Percentiles rank a stretch among this genome's conserved stretches.
Evolutionary conservation across 495 filamentous ascomycete genomes (phyloP).

Genomic region (Tuber brumale): DNA sequence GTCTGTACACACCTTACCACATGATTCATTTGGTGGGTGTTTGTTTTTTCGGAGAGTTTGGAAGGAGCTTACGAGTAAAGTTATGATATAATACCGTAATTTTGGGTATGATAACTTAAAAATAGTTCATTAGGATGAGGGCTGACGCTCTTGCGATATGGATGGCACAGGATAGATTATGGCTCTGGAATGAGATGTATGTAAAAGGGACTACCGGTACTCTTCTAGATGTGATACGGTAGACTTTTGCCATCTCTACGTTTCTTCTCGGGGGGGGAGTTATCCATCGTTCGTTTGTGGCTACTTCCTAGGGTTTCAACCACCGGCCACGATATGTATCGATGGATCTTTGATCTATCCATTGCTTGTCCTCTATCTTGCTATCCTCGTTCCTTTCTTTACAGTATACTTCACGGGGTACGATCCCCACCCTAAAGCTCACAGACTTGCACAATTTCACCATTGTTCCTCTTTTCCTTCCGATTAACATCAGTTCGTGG

Average conservation of each 20-base stretch:
- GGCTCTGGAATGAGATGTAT: not conserved
- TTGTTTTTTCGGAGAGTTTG: not conserved
- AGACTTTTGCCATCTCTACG: not conserved
- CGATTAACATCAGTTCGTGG: not conserved
- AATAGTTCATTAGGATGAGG: not conserved
- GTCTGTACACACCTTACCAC: too few relatives aligned
- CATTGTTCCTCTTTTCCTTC: not conserved
- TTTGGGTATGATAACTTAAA: not conserved
- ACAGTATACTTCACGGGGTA: not conserved
- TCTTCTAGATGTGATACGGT: not conserved
- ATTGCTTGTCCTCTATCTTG: not conserved
- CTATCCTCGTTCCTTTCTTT: not conserved
- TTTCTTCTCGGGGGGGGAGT: not conserved
- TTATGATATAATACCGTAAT: not conserved
- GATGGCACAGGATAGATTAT: not conserved
- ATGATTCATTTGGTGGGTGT: not conserved
- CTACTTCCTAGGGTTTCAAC: not conserved
- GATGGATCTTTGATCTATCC: not conserved
- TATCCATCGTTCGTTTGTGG: not conserved
- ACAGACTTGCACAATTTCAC: not conserved
- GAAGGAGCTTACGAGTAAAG: not conserved
- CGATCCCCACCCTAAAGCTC: not conserved
- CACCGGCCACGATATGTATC: not conserved
- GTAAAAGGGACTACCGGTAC: not conserved
- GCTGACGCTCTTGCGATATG: not conserved